Percentiles rank a stretch among this genome's conserved stretches.
phyloP scores from a whole-genome alignment of 139 green algal species.

The Limnomonas spitsbergensis region DNA sequence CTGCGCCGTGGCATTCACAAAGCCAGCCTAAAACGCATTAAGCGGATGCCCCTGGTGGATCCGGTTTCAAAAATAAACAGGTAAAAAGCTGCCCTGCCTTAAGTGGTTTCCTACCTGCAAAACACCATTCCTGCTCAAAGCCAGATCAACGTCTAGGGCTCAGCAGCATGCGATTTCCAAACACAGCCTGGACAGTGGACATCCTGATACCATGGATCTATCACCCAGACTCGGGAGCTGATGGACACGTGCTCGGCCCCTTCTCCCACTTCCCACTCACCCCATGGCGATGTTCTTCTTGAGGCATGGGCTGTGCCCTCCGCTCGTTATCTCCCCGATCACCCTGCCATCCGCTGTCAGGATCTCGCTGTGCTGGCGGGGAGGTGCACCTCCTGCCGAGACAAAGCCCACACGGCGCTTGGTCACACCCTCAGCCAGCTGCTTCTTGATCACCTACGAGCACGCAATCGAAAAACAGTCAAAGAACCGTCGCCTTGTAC shows the following conservation, averaged over 20 bases:
- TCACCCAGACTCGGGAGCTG: no score
- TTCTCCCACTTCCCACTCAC: constrained; percentile 45
- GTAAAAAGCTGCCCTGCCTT: no score
- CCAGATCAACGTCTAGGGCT: no score
- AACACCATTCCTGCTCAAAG: no score
- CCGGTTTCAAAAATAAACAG: no score
- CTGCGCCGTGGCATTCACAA: no score
- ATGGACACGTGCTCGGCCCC: no score
- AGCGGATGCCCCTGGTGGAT: no score
- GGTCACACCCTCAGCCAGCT: constrained; percentile 84
- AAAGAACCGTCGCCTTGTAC: not conserved
- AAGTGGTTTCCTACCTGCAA: no score
- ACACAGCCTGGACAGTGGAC: no score
- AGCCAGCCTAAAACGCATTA: not conserved
- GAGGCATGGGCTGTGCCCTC: constrained; percentile 89
- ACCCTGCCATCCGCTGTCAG: constrained; percentile 67
- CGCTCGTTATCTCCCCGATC: constrained; percentile 88
- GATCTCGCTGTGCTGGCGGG: constrained; percentile 76
- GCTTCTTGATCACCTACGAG: constrained; percentile 82
- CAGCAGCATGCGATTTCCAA: no score
- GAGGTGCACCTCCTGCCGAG: constrained; percentile 74
- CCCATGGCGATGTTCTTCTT: constrained; percentile 99
- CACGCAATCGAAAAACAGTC: constrained; percentile 1
- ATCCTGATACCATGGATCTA: no score
- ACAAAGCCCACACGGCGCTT: constrained; percentile 89